These are phyloP conservation scores for Dactylonectria macrodidyma DNA, from an alignment of 2,329 filamentous ascomycete species.

Conservation along the genomic window DNA sequence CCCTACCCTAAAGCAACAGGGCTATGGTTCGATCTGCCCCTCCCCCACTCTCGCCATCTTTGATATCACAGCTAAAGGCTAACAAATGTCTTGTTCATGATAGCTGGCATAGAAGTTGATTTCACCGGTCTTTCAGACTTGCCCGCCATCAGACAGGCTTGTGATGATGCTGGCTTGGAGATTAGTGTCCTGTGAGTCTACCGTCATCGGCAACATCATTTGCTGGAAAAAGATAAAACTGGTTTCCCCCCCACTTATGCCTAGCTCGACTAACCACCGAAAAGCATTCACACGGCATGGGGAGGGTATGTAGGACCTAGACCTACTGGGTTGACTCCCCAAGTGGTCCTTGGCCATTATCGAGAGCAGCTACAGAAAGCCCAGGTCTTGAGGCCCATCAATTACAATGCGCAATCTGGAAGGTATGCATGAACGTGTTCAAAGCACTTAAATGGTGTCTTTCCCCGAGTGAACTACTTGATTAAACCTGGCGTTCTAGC, in stretches of 20 bases:
- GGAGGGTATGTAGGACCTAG: conserved; percentile 13
- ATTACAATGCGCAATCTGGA: conserved; percentile 28
- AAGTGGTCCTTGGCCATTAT: conserved; percentile 16
- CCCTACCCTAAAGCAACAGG: conserved; percentile 30
- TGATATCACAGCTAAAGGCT: neutral
- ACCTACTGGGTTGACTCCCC: conserved; percentile 17
- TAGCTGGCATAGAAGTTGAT: conserved; percentile 27
- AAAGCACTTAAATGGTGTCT: too few species aligned
- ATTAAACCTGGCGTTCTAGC: conserved; percentile 34
- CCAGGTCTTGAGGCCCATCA: conserved; percentile 21
- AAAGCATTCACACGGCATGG: conserved; percentile 25
- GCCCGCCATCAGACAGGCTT: conserved; percentile 8
- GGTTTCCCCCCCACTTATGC: neutral
- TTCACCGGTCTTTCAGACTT: conserved; percentile 8
- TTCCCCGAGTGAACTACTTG: too few species aligned
- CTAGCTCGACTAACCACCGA: neutral
- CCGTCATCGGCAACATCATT: neutral
- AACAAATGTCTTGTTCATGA: neutral
- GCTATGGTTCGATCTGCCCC: conserved; percentile 23
- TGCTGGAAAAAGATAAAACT: neutral
- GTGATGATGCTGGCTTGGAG: conserved; percentile 22
- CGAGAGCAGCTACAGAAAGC: conserved; percentile 22
- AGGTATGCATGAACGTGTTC: conserved; percentile 3
- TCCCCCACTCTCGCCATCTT: neutral
- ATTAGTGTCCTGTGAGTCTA: conserved; percentile 20